phyloP scores from a whole-genome alignment of 2,329 filamentous ascomycete genomes.

The Diaporthe humulicola region DNA sequence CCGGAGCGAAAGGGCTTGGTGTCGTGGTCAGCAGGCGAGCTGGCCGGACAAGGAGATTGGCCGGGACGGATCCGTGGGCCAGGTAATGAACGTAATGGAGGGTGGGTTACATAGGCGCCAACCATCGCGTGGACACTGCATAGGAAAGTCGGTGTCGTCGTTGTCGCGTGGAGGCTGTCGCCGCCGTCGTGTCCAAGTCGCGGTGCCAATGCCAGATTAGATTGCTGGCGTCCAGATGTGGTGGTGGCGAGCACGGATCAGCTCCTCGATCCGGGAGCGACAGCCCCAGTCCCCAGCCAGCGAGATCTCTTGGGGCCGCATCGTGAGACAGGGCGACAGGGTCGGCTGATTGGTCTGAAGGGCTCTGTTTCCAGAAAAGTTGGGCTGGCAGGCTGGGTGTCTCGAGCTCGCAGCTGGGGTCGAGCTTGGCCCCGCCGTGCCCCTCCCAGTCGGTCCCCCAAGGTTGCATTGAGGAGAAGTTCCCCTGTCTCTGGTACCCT shows the following conservation, averaged over 20 bases:
- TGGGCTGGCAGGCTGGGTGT: conserved; percentile 9
- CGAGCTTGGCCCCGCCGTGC: conserved; percentile 11
- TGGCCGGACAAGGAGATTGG: conserved; percentile 19
- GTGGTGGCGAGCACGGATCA: conserved; percentile 8
- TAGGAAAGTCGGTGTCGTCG: conserved; percentile 11
- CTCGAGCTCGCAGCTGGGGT: conserved; percentile 9
- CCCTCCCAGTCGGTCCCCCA: neutral
- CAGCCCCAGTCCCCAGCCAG: conserved; percentile 20
- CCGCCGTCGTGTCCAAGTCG: neutral
- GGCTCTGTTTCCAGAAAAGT: conserved; percentile 11
- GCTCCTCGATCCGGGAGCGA: conserved; percentile 9
- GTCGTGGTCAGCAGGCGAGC: conserved; percentile 31
- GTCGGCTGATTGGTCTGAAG: conserved; percentile 9
- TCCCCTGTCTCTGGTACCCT: conserved; percentile 1
- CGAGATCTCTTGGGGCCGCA: conserved; percentile 21
- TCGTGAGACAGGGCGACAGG: conserved; percentile 27
- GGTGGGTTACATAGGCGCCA: conserved; percentile 24
- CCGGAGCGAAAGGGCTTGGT: neutral
- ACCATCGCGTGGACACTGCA: conserved; percentile 1
- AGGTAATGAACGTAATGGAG: conserved; percentile 1
- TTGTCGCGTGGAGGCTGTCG: conserved; percentile 10
- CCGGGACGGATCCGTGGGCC: neutral
- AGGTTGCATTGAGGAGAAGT: conserved; percentile 15
- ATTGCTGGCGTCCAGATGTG: conserved; percentile 24
- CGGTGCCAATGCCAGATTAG: conserved; percentile 17